phyloP scores from a whole-genome alignment of 306 rosid species.

The Cucurbita moschata region DNA sequence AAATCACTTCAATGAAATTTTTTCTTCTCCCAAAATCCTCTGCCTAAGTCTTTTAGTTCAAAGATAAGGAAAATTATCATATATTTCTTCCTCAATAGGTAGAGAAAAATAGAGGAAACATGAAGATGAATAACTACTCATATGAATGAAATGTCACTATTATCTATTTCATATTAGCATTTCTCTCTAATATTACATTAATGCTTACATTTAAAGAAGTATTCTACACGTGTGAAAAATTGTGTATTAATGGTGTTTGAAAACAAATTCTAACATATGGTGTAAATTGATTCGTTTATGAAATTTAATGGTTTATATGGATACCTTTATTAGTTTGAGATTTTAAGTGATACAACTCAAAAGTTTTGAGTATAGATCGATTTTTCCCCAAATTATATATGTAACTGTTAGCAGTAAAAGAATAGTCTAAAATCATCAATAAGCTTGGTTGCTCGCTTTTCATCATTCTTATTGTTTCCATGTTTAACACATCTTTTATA shows the following conservation, averaged over 20 bases:
- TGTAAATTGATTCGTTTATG: background rate
- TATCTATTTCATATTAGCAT: background rate
- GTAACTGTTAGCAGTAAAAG: background rate
- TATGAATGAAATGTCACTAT: background rate
- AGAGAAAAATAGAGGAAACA: background rate
- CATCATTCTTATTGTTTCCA: background rate
- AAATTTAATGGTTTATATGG: background rate
- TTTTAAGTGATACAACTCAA: background rate
- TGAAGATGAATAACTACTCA: background rate
- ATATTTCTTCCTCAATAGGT: background rate
- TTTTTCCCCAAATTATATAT: background rate
- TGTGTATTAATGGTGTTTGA: background rate
- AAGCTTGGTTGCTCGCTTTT: background rate
- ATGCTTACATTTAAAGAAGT: background rate
- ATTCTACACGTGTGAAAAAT: background rate
- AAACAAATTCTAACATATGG: background rate
- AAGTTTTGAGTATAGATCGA: background rate
- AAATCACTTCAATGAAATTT: too few relatives aligned
- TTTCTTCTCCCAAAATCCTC: too few relatives aligned
- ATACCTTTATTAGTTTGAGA: background rate
- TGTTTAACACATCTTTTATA: slow-evolving; percentile 7
- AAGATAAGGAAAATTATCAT: too few relatives aligned
- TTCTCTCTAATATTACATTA: background rate
- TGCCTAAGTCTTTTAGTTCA: too few relatives aligned
- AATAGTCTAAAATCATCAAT: background rate